Base-by-base conservation (phyloP, 768 basidiomycete genomes). In the Lactarius akahatsu region DNA sequence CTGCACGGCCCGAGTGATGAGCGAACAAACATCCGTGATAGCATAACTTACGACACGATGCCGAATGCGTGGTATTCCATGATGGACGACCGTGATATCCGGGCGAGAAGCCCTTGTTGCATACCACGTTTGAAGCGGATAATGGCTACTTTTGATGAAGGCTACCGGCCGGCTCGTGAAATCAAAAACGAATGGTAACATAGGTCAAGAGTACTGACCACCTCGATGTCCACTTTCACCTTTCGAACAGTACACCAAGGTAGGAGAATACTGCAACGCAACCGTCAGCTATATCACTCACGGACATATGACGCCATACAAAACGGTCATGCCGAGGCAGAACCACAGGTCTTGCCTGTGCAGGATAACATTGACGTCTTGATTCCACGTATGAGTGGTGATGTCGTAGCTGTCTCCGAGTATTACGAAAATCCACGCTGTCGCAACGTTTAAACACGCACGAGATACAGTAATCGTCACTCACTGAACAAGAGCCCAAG, bases 21-120 rank as follows among this genome's bases (percentile, higher is more conserved):
- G 59, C 64, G 38, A 40, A 15, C 11, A 40, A 54, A 38, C 57
- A 43, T 54, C 32, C 30, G 60, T 47, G 9, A n/a, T n/a, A 61
- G 45, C n/a, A 16, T 30, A 3, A 72, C 86, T 28, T 75, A 90
- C 87, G 88, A 89, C 65, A 92, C 82, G 67, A 88, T 86, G 61
- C 90, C 90, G 67, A 92, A 92, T 38, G 89, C 88, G 74, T 92
- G 91, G 74, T 91, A 92, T 75, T 92, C 90, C 87, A 86, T 85
- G 68, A 91, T 81, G 38, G 87, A 81, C 23, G 84, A 84, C 41
- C 89, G 87, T 68, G 88, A 88, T 77, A 92, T 83, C 63, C 90
- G 84, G 26, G 86, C 86, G 40, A 92, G 80, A 34, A 92, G 80
- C 64, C 90, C 90, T 74, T 92, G 91, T 73, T 91, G 90, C 89